Conservation (phyloP, 2,329 filamentous ascomycete genomes). For the Aspergillus niger region DNA sequence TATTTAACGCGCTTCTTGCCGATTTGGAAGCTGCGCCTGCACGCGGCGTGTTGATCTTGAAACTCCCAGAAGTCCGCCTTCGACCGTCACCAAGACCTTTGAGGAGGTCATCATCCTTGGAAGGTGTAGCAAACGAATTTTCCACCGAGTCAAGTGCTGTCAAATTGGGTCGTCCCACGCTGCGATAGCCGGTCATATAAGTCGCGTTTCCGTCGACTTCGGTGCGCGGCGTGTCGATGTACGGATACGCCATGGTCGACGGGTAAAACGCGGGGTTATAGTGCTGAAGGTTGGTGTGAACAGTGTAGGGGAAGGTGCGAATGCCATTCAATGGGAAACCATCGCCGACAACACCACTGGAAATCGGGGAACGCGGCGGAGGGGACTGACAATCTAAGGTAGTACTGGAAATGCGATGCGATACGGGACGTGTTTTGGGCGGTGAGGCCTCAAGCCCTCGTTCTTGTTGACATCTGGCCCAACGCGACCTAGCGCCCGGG, state of each 20-base stretch:
- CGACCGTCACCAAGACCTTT: constrained; percentile 70
- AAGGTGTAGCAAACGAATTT: constrained; percentile 80
- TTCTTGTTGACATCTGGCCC: constrained; percentile 47
- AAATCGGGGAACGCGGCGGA: neutral
- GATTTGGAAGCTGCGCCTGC: constrained; percentile 58
- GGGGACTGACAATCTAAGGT: neutral
- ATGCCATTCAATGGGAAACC: constrained; percentile 29
- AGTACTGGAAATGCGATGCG: constrained; percentile 7
- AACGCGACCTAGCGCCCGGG: constrained; percentile 32
- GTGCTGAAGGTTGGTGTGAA: constrained; percentile 1
- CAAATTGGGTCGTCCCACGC: constrained; percentile 43
- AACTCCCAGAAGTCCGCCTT: constrained; percentile 52
- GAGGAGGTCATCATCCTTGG: constrained; percentile 74
- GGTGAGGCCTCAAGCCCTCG: constrained; percentile 24
- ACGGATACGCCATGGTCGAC: constrained; percentile 63
- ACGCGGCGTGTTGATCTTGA: constrained; percentile 72
- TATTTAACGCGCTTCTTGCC: constrained; percentile 58
- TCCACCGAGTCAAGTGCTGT: constrained; percentile 76
- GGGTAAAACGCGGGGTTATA: constrained; percentile 15
- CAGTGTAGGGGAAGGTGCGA: neutral
- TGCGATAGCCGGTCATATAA: constrained; percentile 69
- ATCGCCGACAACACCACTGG: constrained; percentile 22
- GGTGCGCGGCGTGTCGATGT: constrained; percentile 84
- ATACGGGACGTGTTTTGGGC: constrained; percentile 38
- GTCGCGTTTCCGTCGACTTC: constrained; percentile 78